These are phyloP conservation scores for Coemansia sp. DNA, from an alignment of 192 early-diverging fungal genomes.

Conservation along the genomic window DNA sequence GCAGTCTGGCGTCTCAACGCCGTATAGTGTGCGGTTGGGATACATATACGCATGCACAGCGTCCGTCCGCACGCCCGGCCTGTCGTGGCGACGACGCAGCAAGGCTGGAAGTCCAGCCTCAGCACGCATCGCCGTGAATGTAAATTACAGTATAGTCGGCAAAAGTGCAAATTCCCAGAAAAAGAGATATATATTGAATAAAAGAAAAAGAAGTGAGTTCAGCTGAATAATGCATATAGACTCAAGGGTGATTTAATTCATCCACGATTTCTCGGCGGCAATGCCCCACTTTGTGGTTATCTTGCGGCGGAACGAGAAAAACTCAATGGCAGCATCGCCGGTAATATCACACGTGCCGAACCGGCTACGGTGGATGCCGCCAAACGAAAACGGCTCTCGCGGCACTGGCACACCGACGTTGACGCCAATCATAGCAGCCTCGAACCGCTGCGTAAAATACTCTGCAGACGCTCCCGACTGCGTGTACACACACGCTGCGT, in stretches of 20 bases:
- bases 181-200: background rate
- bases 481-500: conserved; percentile 75
- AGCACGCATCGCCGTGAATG: no score
- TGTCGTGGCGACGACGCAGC: no score
- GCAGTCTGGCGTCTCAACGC: conserved; percentile 52
- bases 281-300: conserved; percentile 77
- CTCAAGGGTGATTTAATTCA: conserved; percentile 24
- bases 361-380: conserved; percentile 66
- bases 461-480: conserved; percentile 64
- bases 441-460: conserved; percentile 65
- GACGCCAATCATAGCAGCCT: conserved; percentile 79
- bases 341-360: conserved; percentile 77
- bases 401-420: conserved; percentile 74
- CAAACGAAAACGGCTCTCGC: conserved; percentile 80
- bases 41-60: conserved; percentile 29
- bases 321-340: conserved; percentile 70
- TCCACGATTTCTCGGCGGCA: conserved; percentile 61
- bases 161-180: background rate
- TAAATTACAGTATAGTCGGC: no score
- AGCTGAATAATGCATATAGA: background rate
- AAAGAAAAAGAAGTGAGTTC: background rate
- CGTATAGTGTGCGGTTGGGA: conserved; percentile 50
- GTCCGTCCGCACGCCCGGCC: no score
- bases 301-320: conserved; percentile 72
- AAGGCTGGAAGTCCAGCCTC: no score